Evolutionary conservation across 225 moss, liverwort and hornwort genomes (phyloP), one percentile per base, ranked within the genome.

Genomic region (Marchantia paleacea): DNA sequence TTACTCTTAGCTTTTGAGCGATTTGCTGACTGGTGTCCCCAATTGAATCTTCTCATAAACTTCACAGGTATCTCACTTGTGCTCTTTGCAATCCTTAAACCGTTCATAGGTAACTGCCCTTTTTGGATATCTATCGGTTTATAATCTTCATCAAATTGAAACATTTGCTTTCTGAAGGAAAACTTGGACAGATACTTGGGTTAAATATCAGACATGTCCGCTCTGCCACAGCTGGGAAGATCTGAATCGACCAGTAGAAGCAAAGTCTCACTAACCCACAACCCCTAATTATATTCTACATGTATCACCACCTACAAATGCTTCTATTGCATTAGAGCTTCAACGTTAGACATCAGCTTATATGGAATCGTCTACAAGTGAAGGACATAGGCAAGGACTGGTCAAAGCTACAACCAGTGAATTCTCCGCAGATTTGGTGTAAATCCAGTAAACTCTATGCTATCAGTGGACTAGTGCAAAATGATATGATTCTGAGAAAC

Each of bases 251-350:
- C 58, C 60, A 39, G 30, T 76, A 58, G 58, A 76, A 60, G 75
- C 75, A 58, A 47, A 26, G 58, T 11, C 60, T 60, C 25, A 6
- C 29, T 60, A 58, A 58, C 57, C 60, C 58, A 55, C 75, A 74
- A 74, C 20, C 75, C 75, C 39, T 26, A 20, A 19, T 19, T 60
- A 55, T 29, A 58, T 30, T 58, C 8, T 76, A 76, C 60, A 76
- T 18, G 60, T 58, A 58, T 60, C 14, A 30, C 39, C 54, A 0
- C 28, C 28, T 75, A 53, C 7, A 75, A 29, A 24, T 19, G 50
- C 49, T 49, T 51, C n/a, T 9, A 49, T 49, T 18, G n/a, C 12
- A 51, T 52, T 52, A 24, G 3, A 52, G 25, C 52, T 73, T 52
- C 50, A 29, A 57, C 13, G 75, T 58, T 57, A 39, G 39, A 58